Percentiles rank a stretch among this genome's conserved stretches.
phyloP scores from a whole-genome alignment of 306 rosid genomes.

The Acacia crassicarpa region DNA sequence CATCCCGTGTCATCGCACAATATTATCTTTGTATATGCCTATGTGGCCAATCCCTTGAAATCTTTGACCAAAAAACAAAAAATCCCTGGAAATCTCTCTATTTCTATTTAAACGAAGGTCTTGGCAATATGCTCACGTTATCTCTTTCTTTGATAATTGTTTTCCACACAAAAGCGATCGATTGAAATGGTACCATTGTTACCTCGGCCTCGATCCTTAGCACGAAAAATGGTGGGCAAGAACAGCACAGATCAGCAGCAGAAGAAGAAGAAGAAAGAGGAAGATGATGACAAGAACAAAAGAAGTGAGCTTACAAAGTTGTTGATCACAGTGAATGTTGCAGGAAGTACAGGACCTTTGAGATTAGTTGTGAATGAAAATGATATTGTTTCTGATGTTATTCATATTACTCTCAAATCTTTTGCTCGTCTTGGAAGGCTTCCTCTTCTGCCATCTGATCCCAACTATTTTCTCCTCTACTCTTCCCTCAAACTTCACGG shows the following conservation, averaged over 20 bases:
- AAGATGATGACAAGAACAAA: neutral
- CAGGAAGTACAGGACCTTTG: conserved; percentile 76
- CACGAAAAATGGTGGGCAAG: neutral
- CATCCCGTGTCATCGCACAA: neutral
- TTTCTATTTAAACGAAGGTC: neutral
- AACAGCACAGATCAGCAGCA: neutral
- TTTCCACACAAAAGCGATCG: neutral
- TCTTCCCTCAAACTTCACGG: neutral
- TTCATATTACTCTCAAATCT: conserved; percentile 58
- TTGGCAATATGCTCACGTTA: neutral
- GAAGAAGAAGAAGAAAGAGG: neutral
- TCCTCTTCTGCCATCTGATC: conserved; percentile 58
- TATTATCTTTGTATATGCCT: too few relatives aligned
- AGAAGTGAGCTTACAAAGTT: conserved; percentile 32
- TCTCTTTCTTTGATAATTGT: neutral
- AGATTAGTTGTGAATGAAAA: conserved; percentile 59
- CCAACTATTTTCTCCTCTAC: conserved; percentile 43
- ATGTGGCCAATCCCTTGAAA: neutral
- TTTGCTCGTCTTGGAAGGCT: conserved; percentile 70
- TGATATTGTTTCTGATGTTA: conserved; percentile 53
- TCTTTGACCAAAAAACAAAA: too few relatives aligned
- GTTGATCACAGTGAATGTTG: conserved; percentile 59
- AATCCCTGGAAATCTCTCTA: neutral
- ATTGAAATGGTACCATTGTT: neutral
- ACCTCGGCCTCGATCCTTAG: neutral